Evolutionary conservation across 805 yeast genomes (phyloP), one percentile per base, ranked within the genome.

Genomic region (Pichia phayaonensis): DNA sequence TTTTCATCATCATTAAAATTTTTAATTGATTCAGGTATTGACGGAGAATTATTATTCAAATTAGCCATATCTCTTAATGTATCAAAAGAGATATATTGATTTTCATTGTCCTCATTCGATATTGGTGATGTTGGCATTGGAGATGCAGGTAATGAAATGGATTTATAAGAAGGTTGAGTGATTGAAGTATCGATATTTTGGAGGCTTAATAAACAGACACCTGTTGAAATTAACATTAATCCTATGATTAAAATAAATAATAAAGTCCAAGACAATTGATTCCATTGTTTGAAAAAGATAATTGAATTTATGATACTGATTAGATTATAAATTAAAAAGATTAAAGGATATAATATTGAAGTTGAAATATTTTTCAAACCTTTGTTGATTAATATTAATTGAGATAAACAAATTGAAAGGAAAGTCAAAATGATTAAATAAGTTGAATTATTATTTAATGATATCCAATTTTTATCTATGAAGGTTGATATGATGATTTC

Each of bases 321-420:
- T 46, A 86, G 68, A 69, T 87, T 90, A 71, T 85, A 89, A 43
- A 87, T 79, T 66, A 94, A 84, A 64, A 90, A 90, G 34, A 90
- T 86, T 55, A 90, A 69, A 1, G 97, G 97, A 61, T 89, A 90
- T 31, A 90, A 71, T 18, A 88, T 75, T 2, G 92, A 80, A 0
- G 96, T 86, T 47, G 89, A 81, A 41, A 83, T 75, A 51, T 75
- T 75, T 45, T 80, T 74, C 49, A 89, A 72, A 0, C 95, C 96
- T 59, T 77, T 72, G 67, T 89, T 89, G 52, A 90, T 74, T 40
- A 86, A 79, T 51, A 76, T 81, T 48, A 89, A 73, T 62, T 89
- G 96, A 15, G 80, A 70, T 2, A 85, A 75, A 10, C 94, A 88
- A 36, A 88, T 74, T 4, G 72, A 62, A 18, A 85, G 68, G 68